These are phyloP conservation scores for Microsporum audouinii DNA, from an alignment of 2,329 filamentous ascomycete genomes.

Conservation along the genomic window DNA sequence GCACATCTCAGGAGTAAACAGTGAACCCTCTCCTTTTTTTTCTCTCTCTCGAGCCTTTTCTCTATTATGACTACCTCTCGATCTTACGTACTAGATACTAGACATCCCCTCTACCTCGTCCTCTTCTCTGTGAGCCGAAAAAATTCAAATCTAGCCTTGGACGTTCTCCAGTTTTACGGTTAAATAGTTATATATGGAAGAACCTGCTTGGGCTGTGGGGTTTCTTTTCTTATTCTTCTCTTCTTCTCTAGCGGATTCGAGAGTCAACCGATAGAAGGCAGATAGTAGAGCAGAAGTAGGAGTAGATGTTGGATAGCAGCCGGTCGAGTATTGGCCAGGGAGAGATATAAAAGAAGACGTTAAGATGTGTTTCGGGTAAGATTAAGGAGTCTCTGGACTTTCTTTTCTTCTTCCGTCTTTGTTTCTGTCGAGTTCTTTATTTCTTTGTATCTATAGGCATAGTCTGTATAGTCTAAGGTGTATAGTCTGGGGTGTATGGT, in stretches of 20 bases:
- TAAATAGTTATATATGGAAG: neutral
- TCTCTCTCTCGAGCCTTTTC: neutral
- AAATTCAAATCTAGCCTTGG: constrained; percentile 1
- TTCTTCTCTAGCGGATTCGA: neutral
- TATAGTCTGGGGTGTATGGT: no score
- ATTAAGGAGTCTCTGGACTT: no score
- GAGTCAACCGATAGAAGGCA: no score
- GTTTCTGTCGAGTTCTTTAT: no score
- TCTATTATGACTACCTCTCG: neutral
- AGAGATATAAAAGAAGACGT: no score
- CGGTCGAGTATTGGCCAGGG: neutral
- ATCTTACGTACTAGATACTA: neutral
- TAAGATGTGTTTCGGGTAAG: no score
- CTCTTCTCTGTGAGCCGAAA: neutral
- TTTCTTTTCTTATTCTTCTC: neutral
- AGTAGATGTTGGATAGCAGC: neutral
- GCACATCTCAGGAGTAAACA: no score
- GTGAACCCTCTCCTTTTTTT: neutral
- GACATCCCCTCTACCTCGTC: neutral
- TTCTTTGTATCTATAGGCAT: no score
- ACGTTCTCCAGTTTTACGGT: constrained; percentile 1
- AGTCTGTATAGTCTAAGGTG: no score
- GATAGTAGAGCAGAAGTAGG: neutral
- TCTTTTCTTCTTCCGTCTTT: no score
- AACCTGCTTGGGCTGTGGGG: neutral